Conservation (phyloP, 306 rosid genomes). For the Pyrus communis region DNA sequence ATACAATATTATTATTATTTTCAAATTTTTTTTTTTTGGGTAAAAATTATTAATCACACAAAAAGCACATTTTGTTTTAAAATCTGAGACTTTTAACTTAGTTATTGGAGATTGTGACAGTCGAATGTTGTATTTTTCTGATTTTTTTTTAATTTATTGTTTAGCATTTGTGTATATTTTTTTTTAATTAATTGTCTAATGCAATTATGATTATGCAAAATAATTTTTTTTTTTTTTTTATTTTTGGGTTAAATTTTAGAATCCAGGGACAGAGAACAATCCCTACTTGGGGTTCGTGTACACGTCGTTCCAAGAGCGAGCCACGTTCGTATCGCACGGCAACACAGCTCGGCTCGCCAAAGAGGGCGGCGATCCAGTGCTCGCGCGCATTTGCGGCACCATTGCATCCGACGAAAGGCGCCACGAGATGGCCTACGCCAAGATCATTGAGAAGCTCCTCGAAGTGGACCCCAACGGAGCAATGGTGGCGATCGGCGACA, state of each 20-base stretch:
- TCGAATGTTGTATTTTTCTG: too few species aligned
- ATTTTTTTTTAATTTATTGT: too few species aligned
- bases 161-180: too few species aligned
- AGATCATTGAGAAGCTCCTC: conserved; percentile 57
- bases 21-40: too few species aligned
- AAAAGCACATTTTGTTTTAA: background rate
- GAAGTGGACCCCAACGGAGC: conserved; percentile 52
- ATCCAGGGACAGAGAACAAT: conserved; percentile 56
- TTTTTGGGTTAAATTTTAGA: conserved; percentile 25
- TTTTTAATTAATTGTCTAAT: too few species aligned
- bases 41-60: too few species aligned
- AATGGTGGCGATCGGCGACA: conserved; percentile 47
- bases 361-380: conserved; percentile 43
- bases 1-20: background rate
- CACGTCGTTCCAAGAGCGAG: conserved; percentile 70
- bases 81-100: too few species aligned
- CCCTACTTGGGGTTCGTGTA: conserved; percentile 74
- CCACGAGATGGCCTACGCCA: conserved; percentile 46
- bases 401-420: conserved; percentile 68
- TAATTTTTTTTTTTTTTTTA: background rate
- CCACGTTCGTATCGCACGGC: conserved; percentile 59
- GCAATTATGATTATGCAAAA: too few species aligned
- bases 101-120: too few species aligned
- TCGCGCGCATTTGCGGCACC: conserved; percentile 56
- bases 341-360: conserved; percentile 65